phyloP scores from a whole-genome alignment of 352 stramenopile species.

The Saprolegnia diclina region DNA sequence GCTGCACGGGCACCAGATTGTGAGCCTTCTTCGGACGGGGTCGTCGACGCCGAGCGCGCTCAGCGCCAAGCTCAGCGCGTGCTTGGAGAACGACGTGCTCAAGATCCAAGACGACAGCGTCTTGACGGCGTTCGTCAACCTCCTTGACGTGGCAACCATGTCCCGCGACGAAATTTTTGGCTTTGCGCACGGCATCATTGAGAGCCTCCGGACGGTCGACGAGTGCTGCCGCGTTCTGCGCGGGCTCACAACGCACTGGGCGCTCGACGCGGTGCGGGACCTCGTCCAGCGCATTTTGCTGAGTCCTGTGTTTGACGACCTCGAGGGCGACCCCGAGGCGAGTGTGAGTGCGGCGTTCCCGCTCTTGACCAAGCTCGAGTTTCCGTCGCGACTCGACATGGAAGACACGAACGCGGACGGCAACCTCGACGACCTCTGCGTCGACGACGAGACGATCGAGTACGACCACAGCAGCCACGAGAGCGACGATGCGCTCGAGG shows the following conservation, averaged over 20 bases:
- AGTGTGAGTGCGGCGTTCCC: conserved; percentile 33
- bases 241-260: conserved; percentile 56
- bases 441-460: conserved; percentile 57
- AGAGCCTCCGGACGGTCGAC: conserved; percentile 65
- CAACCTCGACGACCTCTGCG: conserved; percentile 68
- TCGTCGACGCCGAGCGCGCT: conserved; percentile 52
- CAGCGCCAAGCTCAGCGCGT: conserved; percentile 67
- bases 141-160: conserved; percentile 37
- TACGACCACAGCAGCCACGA: conserved; percentile 35
- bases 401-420: conserved; percentile 79
- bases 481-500: conserved; percentile 24
- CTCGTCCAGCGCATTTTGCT: conserved; percentile 67
- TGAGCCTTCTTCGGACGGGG: conserved; percentile 63
- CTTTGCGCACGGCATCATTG: conserved; percentile 58
- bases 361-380: conserved; percentile 65
- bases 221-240: conserved; percentile 63
- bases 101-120: conserved; percentile 40
- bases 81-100: conserved; percentile 64
- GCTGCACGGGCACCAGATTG: conserved; percentile 46
- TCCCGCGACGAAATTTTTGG: conserved; percentile 49
- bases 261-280: conserved; percentile 43
- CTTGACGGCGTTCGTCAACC: conserved; percentile 29
- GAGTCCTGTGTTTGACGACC: conserved; percentile 68
- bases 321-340: conserved; percentile 77
- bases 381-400: conserved; percentile 68